Evolutionary conservation across 2,329 filamentous ascomycete genomes (phyloP).

Genomic region (Talaromyces sp.): DNA sequence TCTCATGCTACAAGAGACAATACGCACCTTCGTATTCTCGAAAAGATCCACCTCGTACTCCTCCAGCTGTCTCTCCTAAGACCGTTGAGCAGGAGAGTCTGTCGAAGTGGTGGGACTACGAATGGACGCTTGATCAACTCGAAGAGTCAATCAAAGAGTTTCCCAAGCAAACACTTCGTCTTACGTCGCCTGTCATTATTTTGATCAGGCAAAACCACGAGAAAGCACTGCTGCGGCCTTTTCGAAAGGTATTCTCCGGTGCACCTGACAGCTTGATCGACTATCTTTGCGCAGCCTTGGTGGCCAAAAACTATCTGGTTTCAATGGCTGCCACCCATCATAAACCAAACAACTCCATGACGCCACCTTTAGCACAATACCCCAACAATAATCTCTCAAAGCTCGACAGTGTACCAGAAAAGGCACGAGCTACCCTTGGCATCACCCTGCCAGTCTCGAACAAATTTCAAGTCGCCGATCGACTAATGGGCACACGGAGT

Average conservation of each 20-base stretch:
- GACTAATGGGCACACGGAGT: slow-evolving; percentile 23
- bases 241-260: slow-evolving; percentile 30
- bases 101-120: slow-evolving; percentile 31
- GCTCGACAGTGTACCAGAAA: slow-evolving; percentile 27
- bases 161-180: slow-evolving; percentile 27
- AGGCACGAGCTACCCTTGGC: slow-evolving; percentile 26
- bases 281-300: slow-evolving; percentile 30
- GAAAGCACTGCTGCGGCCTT: slow-evolving; percentile 26
- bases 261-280: slow-evolving; percentile 29
- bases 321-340: slow-evolving; percentile 23
- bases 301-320: slow-evolving; percentile 32
- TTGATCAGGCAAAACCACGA: slow-evolving; percentile 33
- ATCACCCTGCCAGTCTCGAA: slow-evolving; percentile 21
- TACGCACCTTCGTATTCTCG: background rate
- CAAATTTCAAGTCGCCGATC: slow-evolving; percentile 15
- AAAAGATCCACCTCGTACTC: slow-evolving; percentile 6
- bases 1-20: slow-evolving; percentile 7
- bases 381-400: slow-evolving; percentile 15
- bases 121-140: slow-evolving; percentile 35
- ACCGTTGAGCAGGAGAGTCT: slow-evolving; percentile 22
- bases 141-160: slow-evolving; percentile 32
- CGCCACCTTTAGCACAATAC: slow-evolving; percentile 1
- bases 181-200: slow-evolving; percentile 35
- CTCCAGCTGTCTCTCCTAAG: slow-evolving; percentile 14
- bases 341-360: slow-evolving; percentile 17